Evolutionary conservation across 495 filamentous ascomycete genomes (phyloP), one percentile per base, ranked within the genome.

Genomic region (Tirmania nivea): DNA sequence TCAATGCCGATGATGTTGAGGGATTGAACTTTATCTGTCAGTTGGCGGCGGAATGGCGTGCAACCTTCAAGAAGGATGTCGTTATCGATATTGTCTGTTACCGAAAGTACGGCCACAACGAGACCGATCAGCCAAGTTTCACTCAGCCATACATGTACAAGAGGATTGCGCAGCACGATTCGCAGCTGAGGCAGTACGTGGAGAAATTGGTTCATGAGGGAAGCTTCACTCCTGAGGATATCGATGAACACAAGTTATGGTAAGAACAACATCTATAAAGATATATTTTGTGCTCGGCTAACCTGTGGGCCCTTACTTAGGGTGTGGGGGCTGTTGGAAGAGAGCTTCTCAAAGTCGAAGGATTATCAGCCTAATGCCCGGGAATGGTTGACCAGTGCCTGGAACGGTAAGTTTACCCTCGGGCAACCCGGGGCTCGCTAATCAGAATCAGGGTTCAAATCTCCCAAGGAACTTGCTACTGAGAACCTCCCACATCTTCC

Each of bases 91-190:
- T 97, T 56, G 85, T 96, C 62, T 97, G 90, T 77, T 97, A 97
- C 75, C 81, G 90, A 60, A 97, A 96, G 71, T 80, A 94, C 69
- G 90, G 90, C 52, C 90, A 97, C 78, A 97, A 97, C 71, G 90
- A 97, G 74, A 97, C 90, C 12, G 90, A 97, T 63, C 90, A 97
- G 72, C 90, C 90, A 16, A 93, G 88, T 35, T 97, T 97, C 76
- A 97, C 90, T n/a, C 90, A 97, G 69, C 90, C 90, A 37, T 70
- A 93, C 56, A 97, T 97, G 90, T 97, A 97, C 76, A 93, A 94
- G 77, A 84, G 83, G 59, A 95, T 97, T 64, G 75, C 77, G 53
- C 72, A 77, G 37, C 83, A 94, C 65, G 73, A 79, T 56, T 73
- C 78, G 21, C 80, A 87, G 66, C 78, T 97, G 56, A 79, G 88